Evolutionary conservation across 352 stramenopile species (phyloP).

Genomic region (Phytophthora syringae): DNA sequence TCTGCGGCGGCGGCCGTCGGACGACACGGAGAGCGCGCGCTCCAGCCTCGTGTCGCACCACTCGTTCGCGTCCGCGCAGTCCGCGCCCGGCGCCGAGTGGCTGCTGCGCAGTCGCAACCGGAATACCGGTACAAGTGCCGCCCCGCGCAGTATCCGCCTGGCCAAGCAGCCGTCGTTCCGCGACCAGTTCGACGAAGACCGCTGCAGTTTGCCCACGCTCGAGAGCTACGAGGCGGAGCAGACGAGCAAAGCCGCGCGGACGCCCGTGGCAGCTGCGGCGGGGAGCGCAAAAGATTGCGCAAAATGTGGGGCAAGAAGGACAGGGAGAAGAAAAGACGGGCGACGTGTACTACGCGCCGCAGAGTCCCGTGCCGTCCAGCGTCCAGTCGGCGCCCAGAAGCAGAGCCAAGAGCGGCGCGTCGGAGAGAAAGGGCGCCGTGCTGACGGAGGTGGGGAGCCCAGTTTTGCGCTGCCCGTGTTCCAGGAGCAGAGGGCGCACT

Average conservation of each 20-base stretch:
- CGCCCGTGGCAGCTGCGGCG: background rate
- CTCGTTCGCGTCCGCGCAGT: constrained; percentile 41
- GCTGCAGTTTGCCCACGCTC: constrained; percentile 57
- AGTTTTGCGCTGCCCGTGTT: constrained; percentile 53
- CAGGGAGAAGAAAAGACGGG: constrained; percentile 14
- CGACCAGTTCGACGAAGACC: constrained; percentile 62
- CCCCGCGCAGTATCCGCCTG: constrained; percentile 20
- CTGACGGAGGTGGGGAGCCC: constrained; percentile 67
- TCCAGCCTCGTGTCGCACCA: constrained; percentile 52
- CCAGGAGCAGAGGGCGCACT: constrained; percentile 18
- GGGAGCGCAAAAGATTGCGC: constrained; percentile 1
- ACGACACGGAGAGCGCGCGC: constrained; percentile 37
- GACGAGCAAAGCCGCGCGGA: constrained; percentile 3
- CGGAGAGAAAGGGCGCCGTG: constrained; percentile 52
- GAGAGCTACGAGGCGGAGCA: constrained; percentile 46
- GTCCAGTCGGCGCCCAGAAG: constrained; percentile 22
- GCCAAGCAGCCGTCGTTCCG: constrained; percentile 49
- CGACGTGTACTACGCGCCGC: constrained; percentile 44
- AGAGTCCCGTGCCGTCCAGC: constrained; percentile 33
- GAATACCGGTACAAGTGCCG: constrained; percentile 6
- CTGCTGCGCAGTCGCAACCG: constrained; percentile 23
- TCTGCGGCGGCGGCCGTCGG: constrained; percentile 47
- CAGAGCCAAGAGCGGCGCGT: constrained; percentile 30
- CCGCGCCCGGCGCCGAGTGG: constrained; percentile 29
- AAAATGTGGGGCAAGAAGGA: constrained; percentile 17